These are phyloP conservation scores for Trypanosoma conorhini DNA, from an alignment of 208 protist species.

Conservation along the genomic window DNA sequence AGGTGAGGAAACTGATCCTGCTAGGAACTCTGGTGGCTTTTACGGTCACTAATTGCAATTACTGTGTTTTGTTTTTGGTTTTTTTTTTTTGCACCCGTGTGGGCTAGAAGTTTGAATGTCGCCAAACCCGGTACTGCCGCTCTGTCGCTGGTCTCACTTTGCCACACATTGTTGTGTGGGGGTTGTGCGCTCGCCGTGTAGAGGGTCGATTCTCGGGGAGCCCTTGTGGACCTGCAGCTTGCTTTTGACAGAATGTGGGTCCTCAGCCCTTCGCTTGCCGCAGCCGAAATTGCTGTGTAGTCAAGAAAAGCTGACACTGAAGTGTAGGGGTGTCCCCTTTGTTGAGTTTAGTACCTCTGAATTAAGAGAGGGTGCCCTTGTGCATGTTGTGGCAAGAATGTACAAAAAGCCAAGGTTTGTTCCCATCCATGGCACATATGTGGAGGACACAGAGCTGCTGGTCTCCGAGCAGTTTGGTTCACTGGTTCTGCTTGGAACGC, in stretches of 20 bases:
- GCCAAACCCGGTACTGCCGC: background rate
- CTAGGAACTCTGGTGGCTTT: background rate
- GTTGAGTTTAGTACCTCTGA: slow-evolving; percentile 54
- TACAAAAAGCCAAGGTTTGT: slow-evolving; percentile 75
- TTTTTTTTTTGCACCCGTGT: slow-evolving; percentile 6
- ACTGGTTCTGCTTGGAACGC: slow-evolving; percentile 43
- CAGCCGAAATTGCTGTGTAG: slow-evolving; percentile 21
- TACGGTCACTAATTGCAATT: background rate
- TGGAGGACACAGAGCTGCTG: slow-evolving; percentile 72
- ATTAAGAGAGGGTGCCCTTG: slow-evolving; percentile 59
- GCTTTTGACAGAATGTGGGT: slow-evolving; percentile 67
- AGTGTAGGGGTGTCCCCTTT: slow-evolving; percentile 58
- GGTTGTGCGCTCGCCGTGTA: slow-evolving; percentile 67
- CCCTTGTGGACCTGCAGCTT: slow-evolving; percentile 77
- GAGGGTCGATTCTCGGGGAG: slow-evolving; percentile 59
- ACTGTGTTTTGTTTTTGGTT: slow-evolving; percentile 17
- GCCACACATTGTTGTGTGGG: slow-evolving; percentile 68
- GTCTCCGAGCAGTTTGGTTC: slow-evolving; percentile 79
- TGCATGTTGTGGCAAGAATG: slow-evolving; percentile 82
- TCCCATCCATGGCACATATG: slow-evolving; percentile 73
- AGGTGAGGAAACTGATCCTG: background rate
- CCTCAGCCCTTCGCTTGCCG: slow-evolving; percentile 29
- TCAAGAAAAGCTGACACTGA: slow-evolving; percentile 50
- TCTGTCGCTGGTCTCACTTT: slow-evolving; percentile 6
- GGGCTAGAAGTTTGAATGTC: slow-evolving; percentile 18